Conservation (phyloP, 495 filamentous ascomycete species). For the Lophiostoma macrostomum region DNA sequence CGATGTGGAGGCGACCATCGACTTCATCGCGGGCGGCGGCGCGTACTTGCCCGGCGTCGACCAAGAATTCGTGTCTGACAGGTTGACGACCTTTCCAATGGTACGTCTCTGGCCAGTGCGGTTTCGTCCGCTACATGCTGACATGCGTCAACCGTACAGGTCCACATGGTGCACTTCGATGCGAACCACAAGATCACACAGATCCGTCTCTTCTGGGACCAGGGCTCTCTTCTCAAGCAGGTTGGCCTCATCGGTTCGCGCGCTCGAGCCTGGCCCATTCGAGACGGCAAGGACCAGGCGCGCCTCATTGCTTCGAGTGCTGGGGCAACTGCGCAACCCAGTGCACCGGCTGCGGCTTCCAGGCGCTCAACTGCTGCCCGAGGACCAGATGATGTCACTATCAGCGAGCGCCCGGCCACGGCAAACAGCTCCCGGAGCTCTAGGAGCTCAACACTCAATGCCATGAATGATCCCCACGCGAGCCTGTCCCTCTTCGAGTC, state of each 20-base stretch:
- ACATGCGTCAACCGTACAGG: slow-evolving; percentile 55
- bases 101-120: slow-evolving; percentile 50
- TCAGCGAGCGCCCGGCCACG: slow-evolving; percentile 41
- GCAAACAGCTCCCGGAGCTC: too few relatives aligned
- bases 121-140: slow-evolving; percentile 12
- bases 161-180: slow-evolving; percentile 88
- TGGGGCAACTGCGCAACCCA: slow-evolving; percentile 24
- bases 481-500: slow-evolving; percentile 70
- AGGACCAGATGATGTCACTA: slow-evolving; percentile 28
- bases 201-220: slow-evolving; percentile 91
- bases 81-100: slow-evolving; percentile 74
- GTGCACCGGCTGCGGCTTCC: slow-evolving; percentile 20
- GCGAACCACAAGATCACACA: slow-evolving; percentile 70
- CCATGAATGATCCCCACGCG: slow-evolving; percentile 67
- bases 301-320: slow-evolving; percentile 60
- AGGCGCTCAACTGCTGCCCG: slow-evolving; percentile 24
- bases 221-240: slow-evolving; percentile 86
- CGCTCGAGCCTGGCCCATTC: slow-evolving; percentile 90
- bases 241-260: slow-evolving; percentile 88
- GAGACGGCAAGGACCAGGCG: slow-evolving; percentile 80
- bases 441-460: slow-evolving; percentile 45
- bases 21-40: slow-evolving; percentile 77
- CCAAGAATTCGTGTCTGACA: slow-evolving; percentile 90
- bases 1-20: slow-evolving; percentile 78
- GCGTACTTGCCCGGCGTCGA: slow-evolving; percentile 86